Evolutionary conservation across 495 filamentous ascomycete species (phyloP), one percentile per base, ranked within the genome.

Genomic region (Lepidopterella palustris): DNA sequence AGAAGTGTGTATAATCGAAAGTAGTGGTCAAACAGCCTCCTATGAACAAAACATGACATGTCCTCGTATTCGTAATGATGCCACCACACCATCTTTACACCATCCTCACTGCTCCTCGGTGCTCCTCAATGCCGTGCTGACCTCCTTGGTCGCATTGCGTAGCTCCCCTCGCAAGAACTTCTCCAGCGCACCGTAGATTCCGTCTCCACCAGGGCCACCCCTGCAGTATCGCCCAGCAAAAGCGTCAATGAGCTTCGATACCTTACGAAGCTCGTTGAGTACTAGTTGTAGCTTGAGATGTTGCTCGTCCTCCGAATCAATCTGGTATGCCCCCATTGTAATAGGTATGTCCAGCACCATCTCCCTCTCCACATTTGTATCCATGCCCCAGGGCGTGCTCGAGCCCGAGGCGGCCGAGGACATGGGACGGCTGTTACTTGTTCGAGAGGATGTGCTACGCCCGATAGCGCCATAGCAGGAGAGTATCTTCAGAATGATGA

Each of bases 291-390:
- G 51, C 45, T 66, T 68, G 52, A 68, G 53, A 27, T 66, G 48
- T 29, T 48, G 47, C 35, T 64, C 57, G 24, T 62, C 63, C 45
- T 68, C 66, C 4, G 60, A 59, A 13, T 68, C 66, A 35, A 68
- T 55, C 51, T 66, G 62, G 54, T 66, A 68, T 4, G 52, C 63
- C 25, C 66, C 66, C 48, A 68, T 64, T 35, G 63, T 60, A 28
- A 68, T 66, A 20, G 66, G 66, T 28, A 64, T 64, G 32, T 68
- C 62, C 35, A 68, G 28, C 28, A 68, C 53, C 54, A 63, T 61
- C 40, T 63, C 66, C 10, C 48, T 40, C 15, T 62, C 59, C 35
- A 42, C 18, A 42, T 42, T 42, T 2, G 35, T 2, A 3, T 42
- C 35, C 13, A 42, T 15, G 15, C 32, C 53, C 59, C 47, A 53